Percentiles rank a stretch among this genome's conserved stretches.
Evolutionary conservation across 176 grass and related monocot species (phyloP).

Genomic region (Ensete glaucum): DNA sequence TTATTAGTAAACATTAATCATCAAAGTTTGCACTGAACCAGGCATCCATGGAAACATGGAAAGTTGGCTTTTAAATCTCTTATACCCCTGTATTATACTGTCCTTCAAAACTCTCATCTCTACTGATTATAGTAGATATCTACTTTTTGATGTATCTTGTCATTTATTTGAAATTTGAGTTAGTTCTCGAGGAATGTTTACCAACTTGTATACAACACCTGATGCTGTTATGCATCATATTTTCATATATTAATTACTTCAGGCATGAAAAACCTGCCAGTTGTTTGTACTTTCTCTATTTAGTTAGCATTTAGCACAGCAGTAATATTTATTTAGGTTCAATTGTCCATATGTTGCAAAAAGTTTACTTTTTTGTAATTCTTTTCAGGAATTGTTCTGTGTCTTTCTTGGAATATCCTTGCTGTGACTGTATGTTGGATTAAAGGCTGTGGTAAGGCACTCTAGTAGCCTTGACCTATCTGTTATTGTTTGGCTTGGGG

Average conservation of each 20-base stretch:
- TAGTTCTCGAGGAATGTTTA: too few relatives aligned
- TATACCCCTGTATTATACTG: not conserved
- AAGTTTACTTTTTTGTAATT: not conserved
- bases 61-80: not conserved
- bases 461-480: not conserved
- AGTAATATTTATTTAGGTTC: not conserved
- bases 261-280: too few relatives aligned
- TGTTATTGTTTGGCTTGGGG: not conserved
- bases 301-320: not conserved
- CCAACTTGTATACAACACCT: too few relatives aligned
- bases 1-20: too few relatives aligned
- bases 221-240: too few relatives aligned
- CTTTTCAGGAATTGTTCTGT: conserved; percentile 1
- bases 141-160: too few relatives aligned
- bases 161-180: too few relatives aligned
- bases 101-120: too few relatives aligned
- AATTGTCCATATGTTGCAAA: not conserved
- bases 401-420: conserved; percentile 4
- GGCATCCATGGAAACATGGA: not conserved
- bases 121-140: too few relatives aligned
- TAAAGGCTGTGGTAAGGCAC: conserved; percentile 10
- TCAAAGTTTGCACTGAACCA: too few relatives aligned
- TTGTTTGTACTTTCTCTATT: not conserved
- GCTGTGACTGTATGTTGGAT: conserved; percentile 11
- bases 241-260: too few relatives aligned